phyloP scores from a whole-genome alignment of 257 asterid genomes.

The Ligustrum vulgare region DNA sequence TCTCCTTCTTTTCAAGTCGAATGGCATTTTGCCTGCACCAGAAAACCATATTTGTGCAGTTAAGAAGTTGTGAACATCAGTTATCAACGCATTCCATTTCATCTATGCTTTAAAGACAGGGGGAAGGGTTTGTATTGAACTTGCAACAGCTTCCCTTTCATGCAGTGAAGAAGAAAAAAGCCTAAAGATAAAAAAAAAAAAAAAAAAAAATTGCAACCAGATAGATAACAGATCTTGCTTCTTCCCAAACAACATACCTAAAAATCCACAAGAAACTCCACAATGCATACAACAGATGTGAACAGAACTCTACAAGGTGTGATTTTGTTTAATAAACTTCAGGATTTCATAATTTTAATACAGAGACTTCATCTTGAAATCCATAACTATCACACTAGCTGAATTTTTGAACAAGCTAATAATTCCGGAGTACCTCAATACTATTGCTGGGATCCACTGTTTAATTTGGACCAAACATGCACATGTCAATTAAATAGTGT shows the following conservation, averaged over 20 bases:
- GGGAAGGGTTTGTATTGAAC: neutral
- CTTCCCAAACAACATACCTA: too few relatives aligned
- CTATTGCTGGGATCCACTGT: too few relatives aligned
- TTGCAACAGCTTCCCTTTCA: neutral
- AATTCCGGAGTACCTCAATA: neutral
- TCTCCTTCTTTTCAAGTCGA: conserved; percentile 94
- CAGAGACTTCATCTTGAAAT: neutral
- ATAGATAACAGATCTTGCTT: too few relatives aligned
- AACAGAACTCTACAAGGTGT: neutral
- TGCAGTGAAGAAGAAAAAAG: neutral
- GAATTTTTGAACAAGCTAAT: neutral
- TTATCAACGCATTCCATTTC: neutral
- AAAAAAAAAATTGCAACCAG: too few relatives aligned
- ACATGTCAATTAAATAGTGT: too few relatives aligned
- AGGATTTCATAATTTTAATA: neutral
- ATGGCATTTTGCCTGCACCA: conserved; percentile 73
- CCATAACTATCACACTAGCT: neutral
- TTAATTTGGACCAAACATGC: too few relatives aligned
- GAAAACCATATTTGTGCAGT: conserved; percentile 6
- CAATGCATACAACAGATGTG: neutral
- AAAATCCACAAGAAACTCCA: too few relatives aligned
- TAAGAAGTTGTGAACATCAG: neutral
- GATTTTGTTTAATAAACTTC: neutral
- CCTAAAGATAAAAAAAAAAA: neutral
- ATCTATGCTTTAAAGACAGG: neutral